phyloP scores from a whole-genome alignment of 2,329 filamentous ascomycete genomes.

The Colletotrichum endophyticum region DNA sequence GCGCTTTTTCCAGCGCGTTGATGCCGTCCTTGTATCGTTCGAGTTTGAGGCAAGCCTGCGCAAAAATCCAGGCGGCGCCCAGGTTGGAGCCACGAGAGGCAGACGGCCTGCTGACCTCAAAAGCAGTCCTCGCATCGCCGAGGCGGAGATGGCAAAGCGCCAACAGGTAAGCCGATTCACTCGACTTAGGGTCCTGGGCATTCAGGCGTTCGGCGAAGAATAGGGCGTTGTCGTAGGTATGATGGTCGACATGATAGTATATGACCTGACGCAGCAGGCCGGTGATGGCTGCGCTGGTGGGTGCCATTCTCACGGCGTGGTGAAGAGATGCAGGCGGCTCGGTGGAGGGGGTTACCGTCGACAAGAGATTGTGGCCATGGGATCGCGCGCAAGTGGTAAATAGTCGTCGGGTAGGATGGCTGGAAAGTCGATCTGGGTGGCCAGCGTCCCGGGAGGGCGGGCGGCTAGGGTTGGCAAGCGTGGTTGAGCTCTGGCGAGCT shows the following conservation, averaged over 20 bases:
- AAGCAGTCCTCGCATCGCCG: slow-evolving; percentile 84
- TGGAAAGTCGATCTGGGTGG: not conserved
- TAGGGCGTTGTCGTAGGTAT: slow-evolving; percentile 85
- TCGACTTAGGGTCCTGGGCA: slow-evolving; percentile 81
- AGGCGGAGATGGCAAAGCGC: slow-evolving; percentile 84
- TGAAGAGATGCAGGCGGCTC: not conserved
- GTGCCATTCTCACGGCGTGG: slow-evolving; percentile 50
- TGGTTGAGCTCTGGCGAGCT: slow-evolving; percentile 13
- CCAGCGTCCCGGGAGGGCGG: not conserved
- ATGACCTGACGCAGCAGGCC: slow-evolving; percentile 64
- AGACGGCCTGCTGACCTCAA: slow-evolving; percentile 77
- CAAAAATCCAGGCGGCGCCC: slow-evolving; percentile 90
- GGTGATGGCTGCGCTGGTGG: slow-evolving; percentile 53
- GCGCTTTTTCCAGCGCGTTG: slow-evolving; percentile 81
- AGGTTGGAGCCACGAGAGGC: slow-evolving; percentile 77
- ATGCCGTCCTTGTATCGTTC: slow-evolving; percentile 84
- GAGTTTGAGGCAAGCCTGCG: slow-evolving; percentile 83
- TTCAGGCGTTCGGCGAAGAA: slow-evolving; percentile 90
- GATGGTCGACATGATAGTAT: slow-evolving; percentile 83
- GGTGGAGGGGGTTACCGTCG: slow-evolving; percentile 14
- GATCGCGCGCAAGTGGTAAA: not conserved
- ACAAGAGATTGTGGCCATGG: slow-evolving; percentile 14
- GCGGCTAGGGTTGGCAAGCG: not conserved
- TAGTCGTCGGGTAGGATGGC: not conserved
- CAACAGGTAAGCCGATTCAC: slow-evolving; percentile 82